Percentiles rank a stretch among this genome's conserved stretches.
These are phyloP conservation scores for Hyparrhenia diplandra DNA, from an alignment of 176 grass and related monocot species.

Conservation along the genomic window DNA sequence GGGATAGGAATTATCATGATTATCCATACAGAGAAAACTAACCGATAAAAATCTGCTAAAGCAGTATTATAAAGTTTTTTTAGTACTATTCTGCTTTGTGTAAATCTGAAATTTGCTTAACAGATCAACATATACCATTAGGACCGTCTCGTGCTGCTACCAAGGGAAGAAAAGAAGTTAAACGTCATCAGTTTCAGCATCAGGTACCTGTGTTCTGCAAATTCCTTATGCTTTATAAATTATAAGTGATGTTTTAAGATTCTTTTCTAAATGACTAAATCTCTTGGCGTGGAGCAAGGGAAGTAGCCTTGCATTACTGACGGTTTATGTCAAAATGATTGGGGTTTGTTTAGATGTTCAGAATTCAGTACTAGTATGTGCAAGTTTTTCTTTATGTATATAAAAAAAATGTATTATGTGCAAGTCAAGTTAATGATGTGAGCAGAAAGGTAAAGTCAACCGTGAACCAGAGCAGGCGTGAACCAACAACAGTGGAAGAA, in stretches of 20 bases:
- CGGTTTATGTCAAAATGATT: not conserved
- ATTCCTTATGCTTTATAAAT: no score
- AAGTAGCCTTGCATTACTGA: no score
- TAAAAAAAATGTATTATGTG: not conserved
- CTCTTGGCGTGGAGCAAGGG: no score
- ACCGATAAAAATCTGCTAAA: not conserved
- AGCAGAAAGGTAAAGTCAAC: not conserved
- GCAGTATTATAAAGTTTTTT: not conserved
- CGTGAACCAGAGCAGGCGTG: not conserved
- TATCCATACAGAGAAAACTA: no score
- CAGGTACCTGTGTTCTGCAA: not conserved
- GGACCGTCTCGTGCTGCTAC: not conserved
- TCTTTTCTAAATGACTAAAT: not conserved
- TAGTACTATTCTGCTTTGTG: not conserved
- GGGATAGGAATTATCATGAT: no score
- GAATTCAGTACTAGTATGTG: not conserved
- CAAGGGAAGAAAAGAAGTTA: not conserved
- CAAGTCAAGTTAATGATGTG: not conserved
- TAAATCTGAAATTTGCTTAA: not conserved
- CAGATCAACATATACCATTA: not conserved
- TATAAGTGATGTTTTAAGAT: not conserved
- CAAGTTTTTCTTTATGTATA: not conserved
- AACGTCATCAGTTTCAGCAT: not conserved
- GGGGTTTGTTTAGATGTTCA: not conserved
- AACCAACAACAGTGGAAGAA: not conserved